Evolutionary conservation across 1,139 yeast species (phyloP).

Genomic region (Chernovozyma aurita): DNA sequence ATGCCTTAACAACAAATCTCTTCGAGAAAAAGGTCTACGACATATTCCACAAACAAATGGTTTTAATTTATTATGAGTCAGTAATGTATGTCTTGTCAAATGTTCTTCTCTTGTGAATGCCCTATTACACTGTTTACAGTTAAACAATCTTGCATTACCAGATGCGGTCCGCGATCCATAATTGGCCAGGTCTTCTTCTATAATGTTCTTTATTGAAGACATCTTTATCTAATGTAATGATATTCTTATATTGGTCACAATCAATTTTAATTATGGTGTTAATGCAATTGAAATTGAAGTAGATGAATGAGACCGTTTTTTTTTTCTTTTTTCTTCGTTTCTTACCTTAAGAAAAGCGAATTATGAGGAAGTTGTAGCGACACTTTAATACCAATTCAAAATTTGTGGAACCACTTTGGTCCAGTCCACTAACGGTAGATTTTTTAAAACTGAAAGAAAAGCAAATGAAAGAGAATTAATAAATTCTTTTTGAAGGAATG

Average conservation of each 20-base stretch:
- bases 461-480: too few species aligned
- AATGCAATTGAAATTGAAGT: too few species aligned
- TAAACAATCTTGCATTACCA: constrained; percentile 42
- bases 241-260: not conserved
- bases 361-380: too few species aligned
- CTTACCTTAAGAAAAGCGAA: too few species aligned
- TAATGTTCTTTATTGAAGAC: constrained; percentile 4
- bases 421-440: too few species aligned
- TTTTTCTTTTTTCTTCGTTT: too few species aligned
- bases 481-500: too few species aligned
- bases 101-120: constrained; percentile 50
- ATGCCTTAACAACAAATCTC: constrained; percentile 27
- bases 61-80: constrained; percentile 44
- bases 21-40: constrained; percentile 25
- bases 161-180: constrained; percentile 44
- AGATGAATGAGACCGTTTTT: too few species aligned
- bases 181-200: constrained; percentile 13
- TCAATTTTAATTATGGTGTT: not conserved
- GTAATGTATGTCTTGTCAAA: constrained; percentile 39
- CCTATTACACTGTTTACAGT: constrained; percentile 40
- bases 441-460: too few species aligned
- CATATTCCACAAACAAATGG: constrained; percentile 37
- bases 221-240: not conserved
- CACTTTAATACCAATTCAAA: too few species aligned
- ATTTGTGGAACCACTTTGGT: too few species aligned